phyloP scores from a whole-genome alignment of 2,329 filamentous ascomycete genomes.

The Cytospora leucostoma region DNA sequence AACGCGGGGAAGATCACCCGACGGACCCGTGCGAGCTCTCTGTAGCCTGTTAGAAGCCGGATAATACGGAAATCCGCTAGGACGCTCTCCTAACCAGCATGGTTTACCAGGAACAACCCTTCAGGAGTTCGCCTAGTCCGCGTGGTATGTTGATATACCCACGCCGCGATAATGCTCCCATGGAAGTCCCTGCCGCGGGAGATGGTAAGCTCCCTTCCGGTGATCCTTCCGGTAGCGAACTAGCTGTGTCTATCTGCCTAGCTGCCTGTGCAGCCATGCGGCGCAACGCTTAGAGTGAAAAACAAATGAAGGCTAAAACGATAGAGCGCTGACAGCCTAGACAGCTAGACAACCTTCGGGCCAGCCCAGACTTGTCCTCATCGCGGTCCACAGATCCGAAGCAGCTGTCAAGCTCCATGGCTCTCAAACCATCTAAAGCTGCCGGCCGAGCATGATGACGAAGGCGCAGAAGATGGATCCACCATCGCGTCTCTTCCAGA shows the following conservation, averaged over 20 bases:
- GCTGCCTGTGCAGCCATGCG: too few species aligned
- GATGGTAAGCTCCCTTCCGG: constrained; percentile 11
- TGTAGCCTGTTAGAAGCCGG: not conserved
- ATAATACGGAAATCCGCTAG: not conserved
- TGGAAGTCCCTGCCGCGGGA: constrained; percentile 15
- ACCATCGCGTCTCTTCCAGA: not conserved
- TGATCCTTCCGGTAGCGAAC: not conserved
- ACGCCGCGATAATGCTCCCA: constrained; percentile 8
- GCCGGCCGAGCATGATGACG: constrained; percentile 21
- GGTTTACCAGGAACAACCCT: constrained; percentile 13
- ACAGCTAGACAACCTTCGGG: not conserved
- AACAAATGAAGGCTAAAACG: too few species aligned
- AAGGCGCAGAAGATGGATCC: constrained; percentile 9
- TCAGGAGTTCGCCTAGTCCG: constrained; percentile 2
- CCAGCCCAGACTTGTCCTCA: too few species aligned
- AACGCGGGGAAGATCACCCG: not conserved
- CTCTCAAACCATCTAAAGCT: constrained; percentile 12
- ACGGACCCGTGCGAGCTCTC: not conserved
- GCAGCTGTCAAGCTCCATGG: too few species aligned
- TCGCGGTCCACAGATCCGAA: too few species aligned
- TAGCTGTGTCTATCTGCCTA: too few species aligned
- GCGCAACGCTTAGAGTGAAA: too few species aligned
- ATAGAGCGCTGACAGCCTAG: not conserved
- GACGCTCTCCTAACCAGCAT: constrained; percentile 7
- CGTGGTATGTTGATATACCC: not conserved